Base-by-base conservation (phyloP, 1,284 basidiomycete genomes). In the Leccinum fallax region DNA sequence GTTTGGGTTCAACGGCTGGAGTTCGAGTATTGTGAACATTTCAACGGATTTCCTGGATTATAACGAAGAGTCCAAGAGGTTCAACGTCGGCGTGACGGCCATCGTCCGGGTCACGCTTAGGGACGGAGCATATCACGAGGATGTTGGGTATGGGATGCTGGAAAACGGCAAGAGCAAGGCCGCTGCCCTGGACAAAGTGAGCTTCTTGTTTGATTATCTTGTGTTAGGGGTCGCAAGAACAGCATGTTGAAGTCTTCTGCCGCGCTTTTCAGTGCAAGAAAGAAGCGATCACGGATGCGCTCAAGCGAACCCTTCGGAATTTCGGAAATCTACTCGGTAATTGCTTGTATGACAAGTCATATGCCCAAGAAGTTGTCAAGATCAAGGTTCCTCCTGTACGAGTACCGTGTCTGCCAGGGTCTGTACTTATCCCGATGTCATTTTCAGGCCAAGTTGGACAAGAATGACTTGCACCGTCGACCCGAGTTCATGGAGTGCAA, bases 1-100 rank as follows among this genome's bases (percentile, higher is more conserved):
- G 40, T 99, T 99, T 79, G 97, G 97, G 1, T 98, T 95, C 80
- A 96, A 98, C 66, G 97, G 97, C 10, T 99, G 97, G 97, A 94
- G 90, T 58, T 94, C 95, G 2, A 92, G 80, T 59, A 84, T 98
- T 55, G 85, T 93, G 60, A 90, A 78, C 56, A 77, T 98, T 49
- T 88, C 88, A 16, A 92, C 91, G 2, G 89, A 91, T 71, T 91
- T 85, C 66, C 72, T 87, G 62, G 94, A 97, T 70, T 85, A 78
- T 65, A 86, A 81, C 64, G 86, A 89, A 64, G 87, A 93, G 63
- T 82, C 85, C 10, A 81, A 79, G 61, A 79, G 89, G 64, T 93
- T 82, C 71, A 90, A 81, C 58, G 85, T 94, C 48, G 94, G 94
- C 0, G 89, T 95, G 24, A 92, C 92, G 0, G 94, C 94, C 11